phyloP scores from a whole-genome alignment of 805 yeast genomes.

The Wickerhamiella sergipiensis region DNA sequence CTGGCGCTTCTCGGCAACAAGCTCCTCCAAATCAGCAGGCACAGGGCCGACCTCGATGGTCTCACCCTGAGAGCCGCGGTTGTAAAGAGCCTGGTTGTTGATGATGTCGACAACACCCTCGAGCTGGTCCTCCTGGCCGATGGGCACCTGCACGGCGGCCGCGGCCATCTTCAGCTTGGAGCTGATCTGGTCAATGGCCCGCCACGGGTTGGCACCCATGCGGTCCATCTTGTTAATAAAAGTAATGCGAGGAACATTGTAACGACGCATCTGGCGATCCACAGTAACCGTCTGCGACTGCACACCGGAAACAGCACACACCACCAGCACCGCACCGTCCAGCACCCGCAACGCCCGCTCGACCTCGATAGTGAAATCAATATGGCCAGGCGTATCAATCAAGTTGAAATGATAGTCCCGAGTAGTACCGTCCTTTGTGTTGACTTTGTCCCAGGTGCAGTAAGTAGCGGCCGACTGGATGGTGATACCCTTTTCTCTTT shows the following conservation, averaged over 20 bases:
- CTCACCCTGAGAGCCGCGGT: constrained; percentile 72
- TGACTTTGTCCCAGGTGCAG: constrained; percentile 77
- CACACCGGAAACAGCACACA: constrained; percentile 97
- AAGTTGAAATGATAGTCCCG: constrained; percentile 73
- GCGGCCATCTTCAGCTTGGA: constrained; percentile 80
- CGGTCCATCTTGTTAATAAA: constrained; percentile 98
- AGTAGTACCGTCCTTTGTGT: constrained; percentile 27
- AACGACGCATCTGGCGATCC: constrained; percentile 97
- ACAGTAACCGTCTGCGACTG: constrained; percentile 98
- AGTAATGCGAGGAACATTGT: constrained; percentile 91
- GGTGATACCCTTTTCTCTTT: constrained; percentile 96
- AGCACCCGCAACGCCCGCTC: constrained; percentile 96
- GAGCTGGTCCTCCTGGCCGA: constrained; percentile 78
- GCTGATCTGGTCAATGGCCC: constrained; percentile 84
- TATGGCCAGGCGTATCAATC: constrained; percentile 98
- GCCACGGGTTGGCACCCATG: constrained; percentile 97
- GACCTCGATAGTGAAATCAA: constrained; percentile 96
- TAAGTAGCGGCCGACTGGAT: constrained; percentile 98
- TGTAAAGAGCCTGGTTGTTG: constrained; percentile 73
- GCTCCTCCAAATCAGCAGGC: constrained; percentile 66
- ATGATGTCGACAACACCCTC: constrained; percentile 87
- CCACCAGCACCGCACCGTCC: constrained; percentile 96
- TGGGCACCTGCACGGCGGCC: constrained; percentile 96
- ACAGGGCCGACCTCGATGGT: constrained; percentile 45
- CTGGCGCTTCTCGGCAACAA: constrained; percentile 84